Evolutionary conservation across 2,329 filamentous ascomycete species (phyloP), one percentile per base, ranked within the genome.

Genomic region (Tetracladium maxilliforme): DNA sequence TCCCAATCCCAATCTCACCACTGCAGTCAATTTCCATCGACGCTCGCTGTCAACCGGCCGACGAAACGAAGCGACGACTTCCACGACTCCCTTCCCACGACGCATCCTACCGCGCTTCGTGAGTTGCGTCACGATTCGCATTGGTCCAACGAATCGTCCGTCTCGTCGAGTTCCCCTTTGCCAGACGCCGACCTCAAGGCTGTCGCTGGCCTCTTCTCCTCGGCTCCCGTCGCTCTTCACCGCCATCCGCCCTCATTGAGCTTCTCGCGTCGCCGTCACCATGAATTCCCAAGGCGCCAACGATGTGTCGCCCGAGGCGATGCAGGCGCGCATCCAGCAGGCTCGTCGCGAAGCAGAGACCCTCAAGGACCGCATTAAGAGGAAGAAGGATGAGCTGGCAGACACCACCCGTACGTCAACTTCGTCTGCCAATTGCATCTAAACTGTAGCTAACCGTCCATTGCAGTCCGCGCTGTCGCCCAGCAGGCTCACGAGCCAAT

Each of bases 371-470:
- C 78, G 82, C 56, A 95, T 95, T 72, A 95, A 94, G 77, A 75
- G 86, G 59, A 93, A 92, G 74, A 95, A 95, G 79, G 90, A 98
- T 70, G 90, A 95, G 61, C 71, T 98, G 43, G 87, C 87, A 51
- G 90, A 98, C 58, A 92, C 86, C 36, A 92, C 86, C 49, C 77
- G 90, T 98, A 74, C 71, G 87, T 68, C 34, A 34, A 36, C 26
- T 10, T 12, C 14, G 20, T 21, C 16, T 6, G 14, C 14, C 14
- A 14, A 12, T 23, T 24, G 10, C 10, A 12, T n/a, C 14, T 13
- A 22, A n/a, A 13, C 10, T 21, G 14, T 14, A 23, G 20, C 26
- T 17, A 12, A 14, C 14, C 14, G 25, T 25, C 20, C 24, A 34
- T 33, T 31, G 28, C 53, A 94, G 87, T 95, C 39, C 82, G 86